Percentiles rank a stretch among this genome's conserved stretches.
Evolutionary conservation across 352 stramenopile species (phyloP).

Genomic region (Pythium insidiosum): DNA sequence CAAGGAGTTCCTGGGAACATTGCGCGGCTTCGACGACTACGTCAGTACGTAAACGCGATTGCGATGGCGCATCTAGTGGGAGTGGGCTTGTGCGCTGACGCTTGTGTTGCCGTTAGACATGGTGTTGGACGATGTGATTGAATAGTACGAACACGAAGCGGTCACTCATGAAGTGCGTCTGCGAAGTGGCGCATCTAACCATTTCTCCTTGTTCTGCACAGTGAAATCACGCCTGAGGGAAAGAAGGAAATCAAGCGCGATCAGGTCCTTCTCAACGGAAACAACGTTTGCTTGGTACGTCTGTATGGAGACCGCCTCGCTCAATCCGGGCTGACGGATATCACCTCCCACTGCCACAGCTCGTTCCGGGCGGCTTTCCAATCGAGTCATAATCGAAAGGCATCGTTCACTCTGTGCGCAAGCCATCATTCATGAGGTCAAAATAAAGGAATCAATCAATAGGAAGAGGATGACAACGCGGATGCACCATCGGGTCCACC

Average conservation of each 20-base stretch:
- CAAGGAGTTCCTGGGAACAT: slow-evolving; percentile 93
- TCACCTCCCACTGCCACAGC: slow-evolving; percentile 22
- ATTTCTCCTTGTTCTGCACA: slow-evolving; percentile 16
- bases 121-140: slow-evolving; percentile 93
- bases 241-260: slow-evolving; percentile 85
- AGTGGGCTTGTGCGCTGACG: not conserved
- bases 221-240: slow-evolving; percentile 80
- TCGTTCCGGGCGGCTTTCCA: slow-evolving; percentile 74
- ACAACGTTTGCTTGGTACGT: slow-evolving; percentile 93
- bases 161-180: not conserved
- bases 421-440: not conserved
- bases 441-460: too few species aligned
- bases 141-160: slow-evolving; percentile 67
- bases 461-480: too few species aligned
- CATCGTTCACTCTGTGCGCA: too few species aligned
- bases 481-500: too few species aligned
- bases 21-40: slow-evolving; percentile 95
- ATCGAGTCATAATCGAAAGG: slow-evolving; percentile 8
- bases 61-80: not conserved
- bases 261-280: slow-evolving; percentile 98
- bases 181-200: not conserved
- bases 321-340: not conserved
- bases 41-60: slow-evolving; percentile 77
- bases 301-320: too few species aligned
- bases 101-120: slow-evolving; percentile 48